phyloP scores from a whole-genome alignment of 768 basidiomycete genomes.

The Phanerochaete carnosa region DNA sequence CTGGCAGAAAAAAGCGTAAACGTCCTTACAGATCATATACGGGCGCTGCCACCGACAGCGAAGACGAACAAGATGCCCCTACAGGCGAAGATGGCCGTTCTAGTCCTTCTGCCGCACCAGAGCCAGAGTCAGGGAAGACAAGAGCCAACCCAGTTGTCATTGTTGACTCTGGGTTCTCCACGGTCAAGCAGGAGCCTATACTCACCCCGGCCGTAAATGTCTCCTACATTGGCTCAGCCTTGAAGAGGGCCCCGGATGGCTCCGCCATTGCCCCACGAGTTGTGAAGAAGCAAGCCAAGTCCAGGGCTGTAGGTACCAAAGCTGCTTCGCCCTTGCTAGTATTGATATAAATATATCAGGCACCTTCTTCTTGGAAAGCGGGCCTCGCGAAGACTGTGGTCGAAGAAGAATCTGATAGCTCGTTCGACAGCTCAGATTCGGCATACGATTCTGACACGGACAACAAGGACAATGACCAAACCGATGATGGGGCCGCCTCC shows the following conservation, averaged over 20 bases:
- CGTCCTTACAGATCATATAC: not conserved
- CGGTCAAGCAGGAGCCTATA: slow-evolving; percentile 1
- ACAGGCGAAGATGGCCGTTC: slow-evolving; percentile 10
- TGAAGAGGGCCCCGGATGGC: slow-evolving; percentile 67
- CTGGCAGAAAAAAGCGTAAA: slow-evolving; percentile 42
- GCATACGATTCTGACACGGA: slow-evolving; percentile 44
- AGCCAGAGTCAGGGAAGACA: slow-evolving; percentile 13
- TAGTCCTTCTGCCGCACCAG: not conserved
- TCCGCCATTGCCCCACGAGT: slow-evolving; percentile 45
- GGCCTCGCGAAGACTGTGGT: slow-evolving; percentile 24
- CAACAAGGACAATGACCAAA: slow-evolving; percentile 21
- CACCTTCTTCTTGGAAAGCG: slow-evolving; percentile 52
- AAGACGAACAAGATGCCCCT: slow-evolving; percentile 33
- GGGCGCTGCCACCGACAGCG: slow-evolving; percentile 10
- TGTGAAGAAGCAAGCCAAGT: slow-evolving; percentile 40
- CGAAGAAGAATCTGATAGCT: slow-evolving; percentile 46
- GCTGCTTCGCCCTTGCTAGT: not conserved
- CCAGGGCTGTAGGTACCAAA: slow-evolving; percentile 38
- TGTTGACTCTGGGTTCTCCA: slow-evolving; percentile 23
- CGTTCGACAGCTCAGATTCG: slow-evolving; percentile 79
- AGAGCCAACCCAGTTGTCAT: slow-evolving; percentile 21
- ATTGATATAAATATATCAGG: slow-evolving; percentile 25
- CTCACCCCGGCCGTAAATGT: slow-evolving; percentile 20
- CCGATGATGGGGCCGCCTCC: slow-evolving; percentile 12
- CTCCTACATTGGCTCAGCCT: slow-evolving; percentile 53